Evolutionary conservation across 2,329 filamentous ascomycete species (phyloP).

Genomic region (Lojkania enalia): DNA sequence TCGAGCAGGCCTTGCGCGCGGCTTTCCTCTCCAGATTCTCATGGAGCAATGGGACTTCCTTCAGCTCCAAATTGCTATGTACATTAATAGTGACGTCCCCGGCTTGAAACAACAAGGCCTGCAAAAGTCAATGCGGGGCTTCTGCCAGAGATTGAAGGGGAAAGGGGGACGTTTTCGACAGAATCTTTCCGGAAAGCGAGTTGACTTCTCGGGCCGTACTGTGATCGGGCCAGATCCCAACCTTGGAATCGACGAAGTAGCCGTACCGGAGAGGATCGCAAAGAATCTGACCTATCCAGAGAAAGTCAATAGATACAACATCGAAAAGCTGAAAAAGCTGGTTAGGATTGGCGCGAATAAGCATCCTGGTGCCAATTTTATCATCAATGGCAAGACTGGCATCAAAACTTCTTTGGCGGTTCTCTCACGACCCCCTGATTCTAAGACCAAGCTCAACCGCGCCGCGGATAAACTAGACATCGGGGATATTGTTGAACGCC

Average conservation of each 20-base stretch:
- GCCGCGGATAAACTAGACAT: conserved; percentile 75
- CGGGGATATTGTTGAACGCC: conserved; percentile 90
- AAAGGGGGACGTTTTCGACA: conserved; percentile 97
- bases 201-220: conserved; percentile 95
- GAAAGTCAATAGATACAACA: conserved; percentile 80
- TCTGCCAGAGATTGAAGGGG: conserved; percentile 93
- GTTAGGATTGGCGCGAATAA: conserved; percentile 74
- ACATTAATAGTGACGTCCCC: conserved; percentile 95
- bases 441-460: conserved; percentile 65
- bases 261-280: conserved; percentile 87
- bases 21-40: conserved; percentile 81
- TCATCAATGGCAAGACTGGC: conserved; percentile 69
- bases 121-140: conserved; percentile 86
- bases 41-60: conserved; percentile 99
- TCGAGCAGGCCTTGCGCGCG: conserved; percentile 77
- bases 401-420: conserved; percentile 73
- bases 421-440: conserved; percentile 36
- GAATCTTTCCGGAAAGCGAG: conserved; percentile 95
- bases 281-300: conserved; percentile 97
- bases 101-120: conserved; percentile 87
- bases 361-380: conserved; percentile 86
- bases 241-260: conserved; percentile 88
- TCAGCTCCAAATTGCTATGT: conserved; percentile 93
- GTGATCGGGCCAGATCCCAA: conserved; percentile 98
- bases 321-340: conserved; percentile 74